These are phyloP conservation scores for Rhodotorula sphaerocarpa DNA, from an alignment of 768 basidiomycete species.

Conservation along the genomic window DNA sequence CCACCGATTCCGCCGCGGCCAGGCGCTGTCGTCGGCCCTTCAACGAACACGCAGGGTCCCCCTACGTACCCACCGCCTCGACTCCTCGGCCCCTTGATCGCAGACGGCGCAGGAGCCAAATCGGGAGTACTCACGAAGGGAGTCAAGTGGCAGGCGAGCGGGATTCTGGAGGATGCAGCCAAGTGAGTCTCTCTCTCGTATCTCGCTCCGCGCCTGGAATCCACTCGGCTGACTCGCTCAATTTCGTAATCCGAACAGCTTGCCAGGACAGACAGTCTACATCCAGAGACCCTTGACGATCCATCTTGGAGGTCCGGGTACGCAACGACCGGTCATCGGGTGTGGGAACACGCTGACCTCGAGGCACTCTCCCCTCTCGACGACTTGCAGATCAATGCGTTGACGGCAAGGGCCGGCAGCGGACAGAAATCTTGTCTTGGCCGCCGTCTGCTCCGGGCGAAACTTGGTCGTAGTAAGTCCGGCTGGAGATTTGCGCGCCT, in stretches of 20 bases:
- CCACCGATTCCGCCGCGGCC: conserved; percentile 19
- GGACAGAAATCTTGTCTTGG: conserved; percentile 24
- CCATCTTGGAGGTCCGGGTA: conserved; percentile 12
- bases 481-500: neutral
- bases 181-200: conserved; percentile 8
- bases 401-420: conserved; percentile 18
- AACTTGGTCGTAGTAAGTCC: conserved; percentile 14
- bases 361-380: too few relatives aligned
- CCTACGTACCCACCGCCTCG: conserved; percentile 4
- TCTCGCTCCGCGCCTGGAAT: too few relatives aligned
- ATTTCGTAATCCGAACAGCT: neutral
- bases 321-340: too few relatives aligned
- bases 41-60: neutral
- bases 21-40: neutral
- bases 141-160: conserved; percentile 27
- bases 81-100: neutral
- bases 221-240: too few relatives aligned
- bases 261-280: conserved; percentile 1
- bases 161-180: conserved; percentile 4
- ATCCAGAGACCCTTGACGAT: conserved; percentile 12
- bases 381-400: neutral
- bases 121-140: conserved; percentile 7
- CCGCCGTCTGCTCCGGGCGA: conserved; percentile 13
- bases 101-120: neutral
- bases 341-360: too few relatives aligned